Evolutionary conservation across 2,329 filamentous ascomycete species (phyloP).

Genomic region (Simplicillium sp.): DNA sequence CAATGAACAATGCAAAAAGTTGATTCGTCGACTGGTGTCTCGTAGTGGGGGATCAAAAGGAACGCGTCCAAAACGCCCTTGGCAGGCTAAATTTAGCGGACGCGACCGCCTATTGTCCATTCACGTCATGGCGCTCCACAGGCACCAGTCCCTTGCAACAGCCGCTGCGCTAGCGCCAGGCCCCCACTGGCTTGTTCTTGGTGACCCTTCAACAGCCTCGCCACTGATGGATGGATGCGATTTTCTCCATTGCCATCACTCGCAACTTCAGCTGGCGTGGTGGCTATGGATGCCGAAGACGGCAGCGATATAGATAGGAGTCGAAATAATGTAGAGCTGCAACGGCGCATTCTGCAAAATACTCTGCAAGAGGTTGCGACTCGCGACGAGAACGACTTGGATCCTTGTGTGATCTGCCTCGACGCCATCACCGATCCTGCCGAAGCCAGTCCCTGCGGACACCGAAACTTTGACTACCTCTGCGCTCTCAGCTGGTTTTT

Average conservation of each 20-base stretch:
- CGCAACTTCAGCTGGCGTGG: no score
- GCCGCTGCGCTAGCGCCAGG: no score
- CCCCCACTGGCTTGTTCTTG: no score
- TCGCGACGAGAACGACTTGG: slow-evolving; percentile 11
- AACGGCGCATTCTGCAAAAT: slow-evolving; percentile 30
- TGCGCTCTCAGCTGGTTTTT: slow-evolving; percentile 80
- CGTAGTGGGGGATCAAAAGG: background rate
- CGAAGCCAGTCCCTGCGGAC: slow-evolving; percentile 65
- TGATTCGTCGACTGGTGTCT: background rate
- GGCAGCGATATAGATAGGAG: no score
- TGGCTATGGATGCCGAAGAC: no score
- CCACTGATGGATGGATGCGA: no score
- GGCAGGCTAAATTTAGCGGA: slow-evolving; percentile 4
- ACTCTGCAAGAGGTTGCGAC: slow-evolving; percentile 32
- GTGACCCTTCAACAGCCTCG: no score
- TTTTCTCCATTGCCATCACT: no score
- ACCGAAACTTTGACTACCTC: slow-evolving; percentile 74
- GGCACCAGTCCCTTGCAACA: no score
- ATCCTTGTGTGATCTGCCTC: slow-evolving; percentile 79
- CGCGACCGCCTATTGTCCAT: slow-evolving; percentile 1
- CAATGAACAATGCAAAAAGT: background rate
- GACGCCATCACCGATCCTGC: slow-evolving; percentile 64
- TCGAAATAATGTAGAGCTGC: slow-evolving; percentile 22
- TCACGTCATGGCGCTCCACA: background rate
- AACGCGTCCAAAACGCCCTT: slow-evolving; percentile 3